These are phyloP conservation scores for Dendryphion nanum DNA, from an alignment of 2,329 filamentous ascomycete genomes.

Conservation along the genomic window DNA sequence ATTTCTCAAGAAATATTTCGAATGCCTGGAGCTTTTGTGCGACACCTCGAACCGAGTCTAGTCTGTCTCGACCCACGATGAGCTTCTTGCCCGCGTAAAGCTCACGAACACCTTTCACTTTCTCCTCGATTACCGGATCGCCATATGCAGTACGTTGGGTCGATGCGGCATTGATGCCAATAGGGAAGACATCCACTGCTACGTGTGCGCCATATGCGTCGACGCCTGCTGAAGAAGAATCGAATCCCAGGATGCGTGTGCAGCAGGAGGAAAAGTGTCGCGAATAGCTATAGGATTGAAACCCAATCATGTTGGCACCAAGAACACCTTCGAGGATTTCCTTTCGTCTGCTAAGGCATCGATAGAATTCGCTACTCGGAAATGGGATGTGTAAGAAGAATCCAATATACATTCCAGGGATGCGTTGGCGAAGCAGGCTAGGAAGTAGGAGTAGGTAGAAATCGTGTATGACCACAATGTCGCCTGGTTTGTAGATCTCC, in stretches of 20 bases:
- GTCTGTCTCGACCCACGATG: conserved; percentile 89
- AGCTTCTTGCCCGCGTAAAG: conserved; percentile 89
- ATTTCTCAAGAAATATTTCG: conserved; percentile 84
- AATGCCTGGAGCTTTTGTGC: conserved; percentile 96
- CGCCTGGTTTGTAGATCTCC: conserved; percentile 85
- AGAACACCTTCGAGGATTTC: conserved; percentile 87
- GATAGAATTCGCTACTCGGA: conserved; percentile 92
- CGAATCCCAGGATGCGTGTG: conserved; percentile 85
- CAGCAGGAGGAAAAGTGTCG: conserved; percentile 94
- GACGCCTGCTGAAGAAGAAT: conserved; percentile 79
- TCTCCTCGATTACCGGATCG: conserved; percentile 67
- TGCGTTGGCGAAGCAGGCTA: conserved; percentile 78
- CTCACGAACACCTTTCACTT: conserved; percentile 67
- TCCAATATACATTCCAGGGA: conserved; percentile 87
- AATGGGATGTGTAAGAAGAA: conserved; percentile 96
- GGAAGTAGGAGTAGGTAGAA: conserved; percentile 91
- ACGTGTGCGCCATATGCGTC: conserved; percentile 87
- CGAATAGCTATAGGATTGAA: conserved; percentile 94
- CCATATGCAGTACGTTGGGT: conserved; percentile 75
- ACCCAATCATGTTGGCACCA: conserved; percentile 88
- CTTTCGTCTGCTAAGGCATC: conserved; percentile 83
- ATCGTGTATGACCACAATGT: conserved; percentile 90
- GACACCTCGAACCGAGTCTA: conserved; percentile 89
- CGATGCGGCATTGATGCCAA: conserved; percentile 85
- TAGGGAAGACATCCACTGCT: conserved; percentile 89